Percentiles rank a stretch among this genome's conserved stretches.
These are phyloP conservation scores for Phytophthora pluvialis DNA, from an alignment of 352 stramenopile genomes.

Conservation along the genomic window DNA sequence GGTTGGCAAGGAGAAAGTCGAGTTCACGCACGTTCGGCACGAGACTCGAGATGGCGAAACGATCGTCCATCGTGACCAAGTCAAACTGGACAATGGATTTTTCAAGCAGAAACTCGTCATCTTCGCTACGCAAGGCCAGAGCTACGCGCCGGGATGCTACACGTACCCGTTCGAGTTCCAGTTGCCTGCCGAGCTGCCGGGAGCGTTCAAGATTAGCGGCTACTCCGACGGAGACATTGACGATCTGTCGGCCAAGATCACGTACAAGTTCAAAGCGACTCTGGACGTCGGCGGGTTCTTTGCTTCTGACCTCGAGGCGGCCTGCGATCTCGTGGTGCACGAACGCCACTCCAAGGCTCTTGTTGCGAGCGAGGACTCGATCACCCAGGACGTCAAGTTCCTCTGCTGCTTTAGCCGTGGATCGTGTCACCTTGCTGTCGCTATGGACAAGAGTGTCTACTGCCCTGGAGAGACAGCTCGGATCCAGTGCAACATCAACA, in stretches of 20 bases:
- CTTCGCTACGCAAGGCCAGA: conserved; percentile 37
- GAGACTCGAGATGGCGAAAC: conserved; percentile 41
- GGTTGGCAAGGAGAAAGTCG: conserved; percentile 69
- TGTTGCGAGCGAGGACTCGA: conserved; percentile 60
- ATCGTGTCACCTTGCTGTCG: conserved; percentile 54
- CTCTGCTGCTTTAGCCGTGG: conserved; percentile 74
- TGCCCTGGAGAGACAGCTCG: conserved; percentile 60
- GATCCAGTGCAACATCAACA: conserved; percentile 70
- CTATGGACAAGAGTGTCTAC: conserved; percentile 82
- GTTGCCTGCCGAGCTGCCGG: conserved; percentile 54
- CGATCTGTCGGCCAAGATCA: conserved; percentile 64
- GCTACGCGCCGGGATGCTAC: conserved; percentile 54
- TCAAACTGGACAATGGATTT: conserved; percentile 58
- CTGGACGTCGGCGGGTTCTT: conserved; percentile 69
- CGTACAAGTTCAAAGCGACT: conserved; percentile 82
- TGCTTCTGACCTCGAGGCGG: conserved; percentile 66
- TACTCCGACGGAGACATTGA: conserved; percentile 54
- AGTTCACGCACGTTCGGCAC: conserved; percentile 46
- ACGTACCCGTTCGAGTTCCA: conserved; percentile 77
- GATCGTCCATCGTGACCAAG: conserved; percentile 28
- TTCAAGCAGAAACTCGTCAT: conserved; percentile 81
- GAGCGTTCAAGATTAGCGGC: conserved; percentile 56
- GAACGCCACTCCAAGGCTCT: conserved; percentile 57
- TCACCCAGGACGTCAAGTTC: conserved; percentile 55
- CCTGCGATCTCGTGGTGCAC: conserved; percentile 62